phyloP scores from a whole-genome alignment of 2,329 filamentous ascomycete species.

The Aureobasidium sp. region DNA sequence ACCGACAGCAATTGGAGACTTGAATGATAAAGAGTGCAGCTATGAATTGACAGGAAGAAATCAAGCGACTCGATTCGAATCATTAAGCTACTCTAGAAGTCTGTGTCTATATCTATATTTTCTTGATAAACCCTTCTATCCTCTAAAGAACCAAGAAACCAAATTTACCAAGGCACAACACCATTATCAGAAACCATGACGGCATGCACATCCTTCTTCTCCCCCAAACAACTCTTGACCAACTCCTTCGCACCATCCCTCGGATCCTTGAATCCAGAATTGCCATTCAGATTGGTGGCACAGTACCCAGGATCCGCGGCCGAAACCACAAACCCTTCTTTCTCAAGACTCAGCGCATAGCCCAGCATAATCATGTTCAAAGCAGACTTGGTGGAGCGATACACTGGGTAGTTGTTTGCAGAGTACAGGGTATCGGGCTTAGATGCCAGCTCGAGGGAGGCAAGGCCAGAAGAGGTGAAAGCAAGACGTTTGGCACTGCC shows the following conservation, averaged over 20 bases:
- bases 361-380: conserved; percentile 26
- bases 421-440: not conserved
- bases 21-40: no score
- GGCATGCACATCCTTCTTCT: conserved; percentile 24
- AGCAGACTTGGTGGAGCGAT: conserved; percentile 24
- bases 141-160: not conserved
- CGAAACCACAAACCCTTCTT: conserved; percentile 23
- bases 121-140: no score
- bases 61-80: no score
- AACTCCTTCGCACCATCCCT: conserved; percentile 26
- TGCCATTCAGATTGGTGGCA: conserved; percentile 24
- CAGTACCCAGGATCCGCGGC: conserved; percentile 22
- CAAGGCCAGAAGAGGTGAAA: conserved; percentile 24
- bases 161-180: conserved; percentile 22
- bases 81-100: no score
- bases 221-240: conserved; percentile 19
- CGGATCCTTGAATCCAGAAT: conserved; percentile 23
- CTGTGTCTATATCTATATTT: no score
- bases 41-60: no score
- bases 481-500: conserved; percentile 22
- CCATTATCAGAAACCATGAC: conserved; percentile 22
- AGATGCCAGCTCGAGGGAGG: conserved; percentile 18
- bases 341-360: conserved; percentile 14
- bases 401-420: conserved; percentile 18
- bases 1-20: no score